These are phyloP conservation scores for Aspergillus terreus DNA, from an alignment of 2,329 filamentous ascomycete species.

Conservation along the genomic window DNA sequence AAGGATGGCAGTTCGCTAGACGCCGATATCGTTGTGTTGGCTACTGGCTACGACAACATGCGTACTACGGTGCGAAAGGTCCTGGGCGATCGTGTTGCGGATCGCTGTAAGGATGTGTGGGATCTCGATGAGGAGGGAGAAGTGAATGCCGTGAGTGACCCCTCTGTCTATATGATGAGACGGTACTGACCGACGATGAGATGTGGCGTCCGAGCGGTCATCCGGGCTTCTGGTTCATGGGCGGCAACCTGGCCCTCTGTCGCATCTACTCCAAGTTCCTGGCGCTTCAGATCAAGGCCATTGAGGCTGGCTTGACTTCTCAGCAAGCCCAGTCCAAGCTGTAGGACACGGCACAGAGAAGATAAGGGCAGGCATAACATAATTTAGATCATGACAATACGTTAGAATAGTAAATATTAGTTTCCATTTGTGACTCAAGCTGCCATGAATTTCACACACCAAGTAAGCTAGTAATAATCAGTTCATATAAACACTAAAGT, in stretches of 20 bases:
- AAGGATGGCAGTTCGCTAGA: constrained; percentile 55
- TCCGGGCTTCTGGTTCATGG: constrained; percentile 64
- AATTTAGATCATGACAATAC: not conserved
- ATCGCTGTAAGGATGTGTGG: constrained; percentile 57
- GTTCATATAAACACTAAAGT: constrained; percentile 1
- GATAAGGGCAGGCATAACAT: not conserved
- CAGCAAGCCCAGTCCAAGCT: not conserved
- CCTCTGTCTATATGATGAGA: not conserved
- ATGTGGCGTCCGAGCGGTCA: constrained; percentile 59
- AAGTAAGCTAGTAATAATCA: not conserved
- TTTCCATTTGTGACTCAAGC: not conserved
- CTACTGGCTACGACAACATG: constrained; percentile 68
- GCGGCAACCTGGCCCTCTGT: constrained; percentile 61
- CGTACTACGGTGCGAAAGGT: constrained; percentile 57
- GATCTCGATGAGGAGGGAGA: constrained; percentile 57
- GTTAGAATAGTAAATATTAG: not conserved
- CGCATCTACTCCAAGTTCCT: constrained; percentile 56
- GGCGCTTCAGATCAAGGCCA: constrained; percentile 49
- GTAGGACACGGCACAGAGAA: not conserved
- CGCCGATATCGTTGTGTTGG: constrained; percentile 62
- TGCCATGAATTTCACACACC: not conserved
- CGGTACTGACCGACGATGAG: constrained; percentile 2
- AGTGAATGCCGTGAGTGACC: constrained; percentile 42
- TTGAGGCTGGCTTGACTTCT: constrained; percentile 36
- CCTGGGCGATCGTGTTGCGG: constrained; percentile 60